These are phyloP conservation scores for Chaetomium olivaceum DNA, from an alignment of 2,329 filamentous ascomycete species.

Conservation along the genomic window DNA sequence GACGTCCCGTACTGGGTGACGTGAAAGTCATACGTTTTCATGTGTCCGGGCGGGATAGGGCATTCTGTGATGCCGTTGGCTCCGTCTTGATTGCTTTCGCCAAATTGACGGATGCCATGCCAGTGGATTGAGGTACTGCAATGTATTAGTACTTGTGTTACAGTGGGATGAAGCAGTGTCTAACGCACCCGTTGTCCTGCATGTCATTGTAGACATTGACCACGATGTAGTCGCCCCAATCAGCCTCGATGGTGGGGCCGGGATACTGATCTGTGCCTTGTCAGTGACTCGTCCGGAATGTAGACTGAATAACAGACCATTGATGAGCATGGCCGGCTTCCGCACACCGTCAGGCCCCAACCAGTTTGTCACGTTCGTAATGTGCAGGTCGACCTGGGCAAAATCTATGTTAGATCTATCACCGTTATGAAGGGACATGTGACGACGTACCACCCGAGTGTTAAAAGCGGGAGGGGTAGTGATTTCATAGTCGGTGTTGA, in stretches of 20 bases:
- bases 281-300: neutral
- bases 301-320: conserved; percentile 18
- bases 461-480: conserved; percentile 34
- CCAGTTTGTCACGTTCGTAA: conserved; percentile 34
- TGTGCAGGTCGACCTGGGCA: conserved; percentile 34
- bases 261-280: conserved; percentile 23
- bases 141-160: conserved; percentile 9
- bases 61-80: conserved; percentile 49
- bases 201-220: conserved; percentile 33
- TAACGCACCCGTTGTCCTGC: conserved; percentile 34
- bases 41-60: conserved; percentile 40
- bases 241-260: conserved; percentile 28
- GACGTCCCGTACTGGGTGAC: conserved; percentile 42
- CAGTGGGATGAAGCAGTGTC: neutral
- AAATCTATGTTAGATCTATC: neutral
- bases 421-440: too few species aligned
- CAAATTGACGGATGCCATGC: conserved; percentile 50
- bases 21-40: conserved; percentile 40
- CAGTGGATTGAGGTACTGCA: conserved; percentile 47
- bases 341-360: conserved; percentile 29
- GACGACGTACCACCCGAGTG: conserved; percentile 30
- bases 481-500: conserved; percentile 38
- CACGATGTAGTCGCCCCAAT: conserved; percentile 31
- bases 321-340: conserved; percentile 32
- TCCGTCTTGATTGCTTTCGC: conserved; percentile 47